Evolutionary conservation across 2,329 filamentous ascomycete genomes (phyloP).

Genomic region (Fusarium bulbicola): DNA sequence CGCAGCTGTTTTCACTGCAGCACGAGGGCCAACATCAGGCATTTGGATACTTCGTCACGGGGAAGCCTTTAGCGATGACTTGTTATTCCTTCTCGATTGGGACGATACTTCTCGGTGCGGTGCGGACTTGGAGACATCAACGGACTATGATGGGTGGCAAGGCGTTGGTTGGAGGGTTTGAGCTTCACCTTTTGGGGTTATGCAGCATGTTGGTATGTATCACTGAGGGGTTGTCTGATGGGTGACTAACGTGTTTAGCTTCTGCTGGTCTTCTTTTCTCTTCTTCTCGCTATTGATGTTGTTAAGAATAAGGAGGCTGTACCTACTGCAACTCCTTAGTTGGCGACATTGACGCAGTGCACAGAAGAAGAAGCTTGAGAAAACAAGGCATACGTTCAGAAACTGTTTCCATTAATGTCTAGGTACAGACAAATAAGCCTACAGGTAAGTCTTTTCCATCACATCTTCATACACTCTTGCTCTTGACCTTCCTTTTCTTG

Average conservation of each 20-base stretch:
- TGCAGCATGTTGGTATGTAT: constrained; percentile 28
- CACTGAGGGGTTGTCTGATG: not conserved
- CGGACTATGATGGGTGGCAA: constrained; percentile 43
- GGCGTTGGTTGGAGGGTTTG: constrained; percentile 45
- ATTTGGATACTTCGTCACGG: constrained; percentile 69
- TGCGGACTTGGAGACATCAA: constrained; percentile 47
- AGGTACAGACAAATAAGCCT: not conserved
- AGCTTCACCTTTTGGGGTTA: constrained; percentile 40
- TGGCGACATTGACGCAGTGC: accelerated
- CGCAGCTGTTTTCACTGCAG: constrained; percentile 71
- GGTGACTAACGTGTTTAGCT: constrained; percentile 27
- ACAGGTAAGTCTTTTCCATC: not conserved
- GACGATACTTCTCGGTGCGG: constrained; percentile 45
- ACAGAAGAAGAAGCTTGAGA: not conserved
- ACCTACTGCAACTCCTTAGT: not conserved
- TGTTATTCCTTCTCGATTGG: constrained; percentile 54
- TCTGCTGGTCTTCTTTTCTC: constrained; percentile 35
- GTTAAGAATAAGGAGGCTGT: constrained; percentile 3
- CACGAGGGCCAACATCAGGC: constrained; percentile 38
- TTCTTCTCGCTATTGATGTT: constrained; percentile 38
- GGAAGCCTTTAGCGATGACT: constrained; percentile 63
- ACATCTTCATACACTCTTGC: not conserved
- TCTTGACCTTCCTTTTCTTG: not conserved
- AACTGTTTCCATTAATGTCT: not conserved
- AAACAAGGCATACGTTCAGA: not conserved